These are phyloP conservation scores for Colletotrichum shisoi DNA, from an alignment of 2,329 filamentous ascomycete species.

Conservation along the genomic window DNA sequence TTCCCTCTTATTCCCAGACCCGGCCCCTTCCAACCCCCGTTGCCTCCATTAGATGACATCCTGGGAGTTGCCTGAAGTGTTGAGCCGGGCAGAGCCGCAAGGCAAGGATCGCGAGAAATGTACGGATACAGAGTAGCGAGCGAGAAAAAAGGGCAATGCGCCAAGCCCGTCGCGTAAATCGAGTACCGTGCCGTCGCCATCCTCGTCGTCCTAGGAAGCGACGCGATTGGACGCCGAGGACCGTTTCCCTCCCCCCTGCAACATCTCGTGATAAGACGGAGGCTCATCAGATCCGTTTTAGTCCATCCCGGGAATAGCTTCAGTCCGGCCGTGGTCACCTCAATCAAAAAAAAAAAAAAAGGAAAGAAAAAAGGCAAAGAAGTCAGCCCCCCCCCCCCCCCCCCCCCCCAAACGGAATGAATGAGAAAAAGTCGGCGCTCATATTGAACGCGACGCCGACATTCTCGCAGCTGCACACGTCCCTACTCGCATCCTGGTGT, in stretches of 20 bases:
- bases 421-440: constrained; percentile 12
- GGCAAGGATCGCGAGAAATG: not conserved
- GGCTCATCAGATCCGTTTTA: not conserved
- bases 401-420: not conserved
- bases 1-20: constrained; percentile 39
- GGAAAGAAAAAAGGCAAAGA: no score
- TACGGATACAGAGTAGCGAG: no score
- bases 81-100: constrained; percentile 24
- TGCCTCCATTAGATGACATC: not conserved
- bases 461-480: not conserved
- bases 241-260: no score
- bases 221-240: constrained; percentile 16
- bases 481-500: not conserved
- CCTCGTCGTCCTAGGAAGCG: constrained; percentile 10
- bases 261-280: not conserved
- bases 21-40: not conserved
- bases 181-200: not conserved
- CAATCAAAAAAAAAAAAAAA: no score
- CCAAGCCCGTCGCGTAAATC: not conserved
- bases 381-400: no score
- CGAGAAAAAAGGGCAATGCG: not conserved
- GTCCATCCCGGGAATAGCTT: constrained; percentile 24
- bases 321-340: not conserved
- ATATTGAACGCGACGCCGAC: constrained; percentile 21
- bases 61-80: no score